These are phyloP conservation scores for Fraxinus nigra DNA, from an alignment of 305 asterid genomes.

Conservation along the genomic window DNA sequence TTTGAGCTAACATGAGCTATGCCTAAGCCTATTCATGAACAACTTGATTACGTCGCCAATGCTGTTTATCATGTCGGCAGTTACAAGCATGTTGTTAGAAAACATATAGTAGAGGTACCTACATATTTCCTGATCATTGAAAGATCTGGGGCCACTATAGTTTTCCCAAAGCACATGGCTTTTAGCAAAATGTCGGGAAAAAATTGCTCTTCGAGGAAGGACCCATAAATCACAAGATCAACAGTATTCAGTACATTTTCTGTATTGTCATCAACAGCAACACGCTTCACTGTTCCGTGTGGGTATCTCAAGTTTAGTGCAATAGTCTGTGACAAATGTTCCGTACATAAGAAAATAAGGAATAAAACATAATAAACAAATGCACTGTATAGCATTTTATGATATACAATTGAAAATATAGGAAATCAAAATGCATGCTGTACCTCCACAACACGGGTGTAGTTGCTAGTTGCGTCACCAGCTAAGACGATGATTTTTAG, in stretches of 20 bases:
- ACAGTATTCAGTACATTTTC: slow-evolving; percentile 47
- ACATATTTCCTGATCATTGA: slow-evolving; percentile 72
- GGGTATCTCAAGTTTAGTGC: slow-evolving; percentile 70
- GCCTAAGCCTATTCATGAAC: neutral
- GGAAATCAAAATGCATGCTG: neutral
- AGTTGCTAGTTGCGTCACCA: slow-evolving; percentile 58
- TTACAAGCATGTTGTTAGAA: neutral
- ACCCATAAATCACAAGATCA: slow-evolving; percentile 82
- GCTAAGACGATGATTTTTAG: slow-evolving; percentile 64
- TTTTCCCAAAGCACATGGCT: slow-evolving; percentile 87
- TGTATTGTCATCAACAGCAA: slow-evolving; percentile 40
- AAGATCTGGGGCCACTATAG: slow-evolving; percentile 78
- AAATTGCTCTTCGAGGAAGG: slow-evolving; percentile 73
- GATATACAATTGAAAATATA: neutral
- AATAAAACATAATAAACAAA: neutral
- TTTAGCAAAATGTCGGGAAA: slow-evolving; percentile 76
- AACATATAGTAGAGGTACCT: slow-evolving; percentile 32
- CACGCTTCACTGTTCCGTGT: slow-evolving; percentile 61
- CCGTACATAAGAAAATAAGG: slow-evolving; percentile 19
- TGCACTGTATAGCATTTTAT: neutral
- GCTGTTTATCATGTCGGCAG: neutral
- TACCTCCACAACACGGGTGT: slow-evolving; percentile 78
- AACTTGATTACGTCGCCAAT: neutral
- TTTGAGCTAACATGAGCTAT: neutral
- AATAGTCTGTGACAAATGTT: slow-evolving; percentile 52